Evolutionary conservation across 2,329 filamentous ascomycete species (phyloP).

Genomic region (Fusarium miscanthi): DNA sequence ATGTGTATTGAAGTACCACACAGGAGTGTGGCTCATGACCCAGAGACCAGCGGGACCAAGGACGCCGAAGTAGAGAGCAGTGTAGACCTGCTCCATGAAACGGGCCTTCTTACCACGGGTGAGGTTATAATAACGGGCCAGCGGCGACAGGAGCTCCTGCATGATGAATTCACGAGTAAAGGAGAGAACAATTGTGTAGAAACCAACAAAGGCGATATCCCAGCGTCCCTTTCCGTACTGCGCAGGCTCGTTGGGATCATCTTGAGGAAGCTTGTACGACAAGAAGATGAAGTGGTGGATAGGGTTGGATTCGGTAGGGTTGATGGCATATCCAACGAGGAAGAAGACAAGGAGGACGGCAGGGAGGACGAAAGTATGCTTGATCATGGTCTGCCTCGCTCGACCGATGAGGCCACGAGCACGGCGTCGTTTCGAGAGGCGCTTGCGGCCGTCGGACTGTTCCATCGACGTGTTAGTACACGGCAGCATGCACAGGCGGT

Average conservation of each 20-base stretch:
- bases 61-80: constrained; percentile 86
- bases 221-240: constrained; percentile 91
- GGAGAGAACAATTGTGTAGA: constrained; percentile 89
- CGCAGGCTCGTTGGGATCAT: constrained; percentile 56
- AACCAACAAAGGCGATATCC: constrained; percentile 87
- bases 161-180: constrained; percentile 97
- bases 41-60: constrained; percentile 87
- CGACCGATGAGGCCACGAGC: constrained; percentile 60
- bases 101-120: constrained; percentile 83
- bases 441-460: constrained; percentile 51
- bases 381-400: constrained; percentile 66
- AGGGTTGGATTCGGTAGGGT: constrained; percentile 82
- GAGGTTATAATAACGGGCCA: constrained; percentile 77
- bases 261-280: constrained; percentile 77
- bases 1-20: constrained; percentile 94
- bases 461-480: constrained; percentile 18
- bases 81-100: constrained; percentile 98
- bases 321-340: constrained; percentile 75
- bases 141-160: constrained; percentile 85
- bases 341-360: constrained; percentile 74
- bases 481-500: background rate
- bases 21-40: constrained; percentile 89
- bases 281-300: constrained; percentile 87
- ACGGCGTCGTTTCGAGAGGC: constrained; percentile 65
- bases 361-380: constrained; percentile 73